Conservation (phyloP, 306 rosid species). For the Ammopiptanthus mongolicus region DNA sequence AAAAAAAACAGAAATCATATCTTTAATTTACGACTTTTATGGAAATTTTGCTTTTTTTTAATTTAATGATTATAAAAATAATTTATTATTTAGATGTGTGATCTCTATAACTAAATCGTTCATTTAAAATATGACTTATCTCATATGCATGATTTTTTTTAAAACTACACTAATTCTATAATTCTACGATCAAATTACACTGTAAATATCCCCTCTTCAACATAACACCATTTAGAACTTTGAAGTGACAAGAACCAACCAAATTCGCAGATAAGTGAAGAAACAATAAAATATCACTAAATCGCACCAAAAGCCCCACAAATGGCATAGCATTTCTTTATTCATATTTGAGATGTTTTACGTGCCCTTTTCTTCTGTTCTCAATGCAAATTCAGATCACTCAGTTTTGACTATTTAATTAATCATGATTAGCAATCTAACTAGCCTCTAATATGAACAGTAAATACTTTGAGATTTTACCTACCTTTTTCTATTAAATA, state of each 20-base stretch:
- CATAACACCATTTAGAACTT: not conserved
- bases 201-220: not conserved
- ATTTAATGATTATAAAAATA: too few relatives aligned
- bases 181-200: too few relatives aligned
- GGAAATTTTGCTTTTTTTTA: too few relatives aligned
- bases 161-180: too few relatives aligned
- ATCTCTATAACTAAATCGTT: too few relatives aligned
- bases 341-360: not conserved
- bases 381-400: not conserved
- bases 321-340: not conserved
- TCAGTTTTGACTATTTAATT: conserved; percentile 14
- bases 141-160: too few relatives aligned
- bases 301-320: not conserved
- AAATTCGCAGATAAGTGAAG: not conserved
- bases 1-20: too few relatives aligned
- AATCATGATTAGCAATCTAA: not conserved
- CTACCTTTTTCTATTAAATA: conserved; percentile 19
- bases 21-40: too few relatives aligned
- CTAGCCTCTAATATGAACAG: not conserved
- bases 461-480: not conserved
- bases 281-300: not conserved
- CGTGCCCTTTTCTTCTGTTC: not conserved
- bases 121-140: too few relatives aligned
- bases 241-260: not conserved
- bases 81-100: too few relatives aligned